Evolutionary conservation across 1,139 yeast species (phyloP).

Genomic region (Yamadazyma dendronema): DNA sequence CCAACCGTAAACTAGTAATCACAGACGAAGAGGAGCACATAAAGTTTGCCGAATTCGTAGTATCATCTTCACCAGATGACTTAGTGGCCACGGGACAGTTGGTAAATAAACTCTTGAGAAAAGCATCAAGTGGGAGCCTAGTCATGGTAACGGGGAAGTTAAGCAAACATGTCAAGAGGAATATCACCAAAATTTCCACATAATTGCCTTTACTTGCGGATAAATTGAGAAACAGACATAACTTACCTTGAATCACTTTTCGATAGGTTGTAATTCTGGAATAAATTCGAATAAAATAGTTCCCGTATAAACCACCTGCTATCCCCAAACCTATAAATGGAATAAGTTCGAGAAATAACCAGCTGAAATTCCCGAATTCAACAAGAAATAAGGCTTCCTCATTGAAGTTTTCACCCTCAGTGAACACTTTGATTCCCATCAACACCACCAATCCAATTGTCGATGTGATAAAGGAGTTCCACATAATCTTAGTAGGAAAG

Average conservation of each 20-base stretch:
- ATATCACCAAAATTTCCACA: constrained; percentile 49
- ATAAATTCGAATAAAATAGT: constrained; percentile 50
- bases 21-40: constrained; percentile 34
- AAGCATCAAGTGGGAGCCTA: constrained; percentile 53
- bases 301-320: constrained; percentile 69
- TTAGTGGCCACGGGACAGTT: constrained; percentile 48
- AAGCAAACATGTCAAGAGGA: constrained; percentile 50
- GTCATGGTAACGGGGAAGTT: constrained; percentile 58
- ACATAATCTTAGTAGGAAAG: constrained; percentile 63
- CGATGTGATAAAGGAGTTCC: constrained; percentile 81
- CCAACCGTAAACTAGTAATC: constrained; percentile 33
- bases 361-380: constrained; percentile 62
- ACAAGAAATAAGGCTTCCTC: constrained; percentile 64
- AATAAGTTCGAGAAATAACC: constrained; percentile 67
- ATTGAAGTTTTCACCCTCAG: constrained; percentile 49
- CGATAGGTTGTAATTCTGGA: constrained; percentile 26
- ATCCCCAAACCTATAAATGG: constrained; percentile 70
- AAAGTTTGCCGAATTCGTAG: constrained; percentile 27
- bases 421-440: constrained; percentile 56
- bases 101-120: constrained; percentile 57
- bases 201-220: constrained; percentile 22
- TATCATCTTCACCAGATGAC: constrained; percentile 10
- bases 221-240: constrained; percentile 18
- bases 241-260: constrained; percentile 16
- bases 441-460: constrained; percentile 69